Percentiles rank a stretch among this genome's conserved stretches.
Conservation (phyloP, 2,329 filamentous ascomycete species). For the Pseudogymnoascus sp. region DNA sequence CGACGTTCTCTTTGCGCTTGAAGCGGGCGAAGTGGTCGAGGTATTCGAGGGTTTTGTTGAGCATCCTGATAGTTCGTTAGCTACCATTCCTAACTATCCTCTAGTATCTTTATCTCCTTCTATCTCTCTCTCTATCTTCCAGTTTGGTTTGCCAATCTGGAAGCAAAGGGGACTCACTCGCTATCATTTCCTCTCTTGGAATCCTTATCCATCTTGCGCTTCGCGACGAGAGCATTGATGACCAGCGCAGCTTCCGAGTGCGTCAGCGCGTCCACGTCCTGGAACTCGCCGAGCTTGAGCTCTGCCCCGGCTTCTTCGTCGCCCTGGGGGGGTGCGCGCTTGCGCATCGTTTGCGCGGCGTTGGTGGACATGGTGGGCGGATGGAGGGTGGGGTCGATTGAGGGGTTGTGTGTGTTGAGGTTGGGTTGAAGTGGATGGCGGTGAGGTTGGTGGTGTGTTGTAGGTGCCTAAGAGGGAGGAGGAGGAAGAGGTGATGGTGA, state of each 20-base stretch:
- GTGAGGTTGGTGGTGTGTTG: neutral
- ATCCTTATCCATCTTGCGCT: slow-evolving; percentile 62
- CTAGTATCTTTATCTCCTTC: no score
- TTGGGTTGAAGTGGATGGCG: neutral
- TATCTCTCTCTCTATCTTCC: neutral
- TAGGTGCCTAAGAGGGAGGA: neutral
- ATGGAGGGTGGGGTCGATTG: slow-evolving; percentile 1
- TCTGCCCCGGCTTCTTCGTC: slow-evolving; percentile 81
- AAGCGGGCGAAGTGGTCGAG: slow-evolving; percentile 92
- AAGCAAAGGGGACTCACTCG: slow-evolving; percentile 48
- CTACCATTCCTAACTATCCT: neutral
- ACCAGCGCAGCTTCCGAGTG: slow-evolving; percentile 87
- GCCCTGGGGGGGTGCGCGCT: slow-evolving; percentile 60
- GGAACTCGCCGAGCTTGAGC: slow-evolving; percentile 87
- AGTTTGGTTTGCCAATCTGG: no score
- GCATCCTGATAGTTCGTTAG: slow-evolving; percentile 45
- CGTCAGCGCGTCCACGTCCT: slow-evolving; percentile 83
- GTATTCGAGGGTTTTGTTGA: slow-evolving; percentile 84
- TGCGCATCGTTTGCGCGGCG: slow-evolving; percentile 49
- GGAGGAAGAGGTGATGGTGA: neutral
- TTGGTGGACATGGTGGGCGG: slow-evolving; percentile 28
- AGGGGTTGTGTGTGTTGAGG: slow-evolving; percentile 1
- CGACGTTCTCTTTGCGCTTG: slow-evolving; percentile 88
- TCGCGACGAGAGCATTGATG: slow-evolving; percentile 79
- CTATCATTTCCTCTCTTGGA: slow-evolving; percentile 72